Evolutionary conservation across 768 basidiomycete species (phyloP), one percentile per base, ranked within the genome.

Genomic region (Auriscalpium microsporum): DNA sequence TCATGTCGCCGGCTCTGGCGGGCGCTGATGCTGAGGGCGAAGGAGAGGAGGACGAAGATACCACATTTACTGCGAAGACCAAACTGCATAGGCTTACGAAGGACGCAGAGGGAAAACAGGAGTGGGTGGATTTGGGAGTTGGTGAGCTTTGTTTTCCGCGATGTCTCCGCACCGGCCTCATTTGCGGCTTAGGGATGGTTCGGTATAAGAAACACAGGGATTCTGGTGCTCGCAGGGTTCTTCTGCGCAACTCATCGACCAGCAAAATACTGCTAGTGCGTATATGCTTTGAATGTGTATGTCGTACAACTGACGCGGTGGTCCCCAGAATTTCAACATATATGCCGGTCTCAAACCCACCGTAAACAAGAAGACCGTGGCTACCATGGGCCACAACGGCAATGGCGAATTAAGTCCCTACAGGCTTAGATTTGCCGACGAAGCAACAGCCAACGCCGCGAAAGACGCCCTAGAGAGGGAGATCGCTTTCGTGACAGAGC

Each of bases 1-100:
- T 63, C 50, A 54, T 61, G 38, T 53, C 59, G 33, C 46, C 57
- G 6, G 62, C 61, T 5, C 45, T 59, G 36, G 81, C 85, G 58
- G 87, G 87, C 59, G 73, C 73, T 52, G 87, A 87, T 57, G 73
- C 73, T 52, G 87, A 87, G 58, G 88, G 90, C 10, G 84, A 84
- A 62, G 90, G 90, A 33, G 90, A 92, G 69, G 86, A 92, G 65
- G 77, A 84, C 42, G 90, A 92, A 64, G 82, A 82, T 56, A 90
- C 86, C 4, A 69, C 71, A 33, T 75, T 86, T 66, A 69, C 72
- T 46, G 73, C 80, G 48, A 80, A 75, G 66, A 69, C 79, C 48
- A 90, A 86, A 66, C 81, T 83, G 23, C 88, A 73, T 64, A 79
- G 77, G 64, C 63, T 90, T 65, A 70, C 70, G 57, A 82, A 79